phyloP scores from a whole-genome alignment of 176 grass and related monocot species.

The Cocos nucifera region DNA sequence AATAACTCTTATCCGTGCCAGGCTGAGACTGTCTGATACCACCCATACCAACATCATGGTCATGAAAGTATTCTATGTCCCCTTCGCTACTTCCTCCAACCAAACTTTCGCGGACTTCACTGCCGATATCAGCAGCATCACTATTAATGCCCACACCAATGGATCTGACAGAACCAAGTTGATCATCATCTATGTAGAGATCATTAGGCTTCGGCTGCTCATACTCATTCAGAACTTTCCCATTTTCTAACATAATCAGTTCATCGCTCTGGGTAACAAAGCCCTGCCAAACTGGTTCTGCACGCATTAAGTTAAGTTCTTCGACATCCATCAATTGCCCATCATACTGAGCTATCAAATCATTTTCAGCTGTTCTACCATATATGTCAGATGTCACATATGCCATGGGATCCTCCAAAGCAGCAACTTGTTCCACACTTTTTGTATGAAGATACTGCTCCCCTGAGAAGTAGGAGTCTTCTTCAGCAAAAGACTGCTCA shows the following conservation, averaged over 20 bases:
- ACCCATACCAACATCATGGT: constrained; percentile 46
- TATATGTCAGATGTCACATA: constrained; percentile 33
- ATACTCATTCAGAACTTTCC: constrained; percentile 42
- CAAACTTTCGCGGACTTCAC: constrained; percentile 93
- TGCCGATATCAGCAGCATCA: constrained; percentile 92
- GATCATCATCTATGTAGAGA: constrained; percentile 94
- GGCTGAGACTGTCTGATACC: constrained; percentile 46
- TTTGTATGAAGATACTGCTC: constrained; percentile 69
- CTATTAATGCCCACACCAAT: constrained; percentile 96
- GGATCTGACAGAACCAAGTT: constrained; percentile 94
- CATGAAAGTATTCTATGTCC: constrained; percentile 67
- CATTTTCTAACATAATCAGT: constrained; percentile 77
- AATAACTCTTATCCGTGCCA: constrained; percentile 33
- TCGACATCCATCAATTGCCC: constrained; percentile 81
- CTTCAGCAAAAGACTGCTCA: constrained; percentile 79
- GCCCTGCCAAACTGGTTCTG: constrained; percentile 91
- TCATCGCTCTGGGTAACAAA: constrained; percentile 87
- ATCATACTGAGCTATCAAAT: constrained; percentile 81
- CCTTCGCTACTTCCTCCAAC: constrained; percentile 98
- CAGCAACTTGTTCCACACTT: constrained; percentile 40
- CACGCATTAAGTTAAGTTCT: constrained; percentile 95
- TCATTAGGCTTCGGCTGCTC: constrained; percentile 49
- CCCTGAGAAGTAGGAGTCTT: constrained; percentile 91
- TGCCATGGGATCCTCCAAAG: constrained; percentile 26
- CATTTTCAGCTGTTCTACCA: constrained; percentile 37